A percentile compares a stretch with the other conserved stretches of the same genome.
Conservation (phyloP, 2,329 filamentous ascomycete genomes). For the Claviceps paspali region DNA sequence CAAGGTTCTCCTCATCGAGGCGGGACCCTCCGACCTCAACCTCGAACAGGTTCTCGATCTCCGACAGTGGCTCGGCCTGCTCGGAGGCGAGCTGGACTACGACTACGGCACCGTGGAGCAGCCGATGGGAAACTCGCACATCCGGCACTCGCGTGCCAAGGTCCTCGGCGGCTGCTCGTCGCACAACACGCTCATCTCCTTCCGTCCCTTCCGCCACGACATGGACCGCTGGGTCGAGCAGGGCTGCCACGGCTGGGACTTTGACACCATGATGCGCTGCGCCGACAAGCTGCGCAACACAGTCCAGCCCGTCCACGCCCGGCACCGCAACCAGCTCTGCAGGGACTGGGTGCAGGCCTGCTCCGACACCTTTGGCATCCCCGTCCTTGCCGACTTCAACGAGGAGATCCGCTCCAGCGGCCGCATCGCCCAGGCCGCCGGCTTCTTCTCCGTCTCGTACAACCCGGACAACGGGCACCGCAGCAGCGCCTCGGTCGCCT, state of each 20-base stretch:
- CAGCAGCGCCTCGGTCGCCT: conserved; percentile 77
- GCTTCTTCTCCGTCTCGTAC: conserved; percentile 84
- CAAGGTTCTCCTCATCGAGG: conserved; percentile 71
- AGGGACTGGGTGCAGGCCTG: conserved; percentile 79
- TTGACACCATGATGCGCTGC: conserved; percentile 67
- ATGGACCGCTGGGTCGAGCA: conserved; percentile 68
- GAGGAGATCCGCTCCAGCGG: conserved; percentile 62
- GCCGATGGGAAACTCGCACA: conserved; percentile 81
- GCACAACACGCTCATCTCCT: conserved; percentile 88
- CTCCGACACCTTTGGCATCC: conserved; percentile 64
- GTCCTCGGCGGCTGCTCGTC: conserved; percentile 85
- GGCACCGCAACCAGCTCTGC: conserved; percentile 81
- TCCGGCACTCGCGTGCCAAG: conserved; percentile 83
- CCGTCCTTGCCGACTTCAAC: conserved; percentile 76
- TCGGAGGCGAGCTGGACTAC: conserved; percentile 81
- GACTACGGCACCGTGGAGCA: conserved; percentile 84
- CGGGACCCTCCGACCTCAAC: conserved; percentile 76
- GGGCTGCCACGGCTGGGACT: conserved; percentile 75
- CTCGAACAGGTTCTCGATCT: conserved; percentile 76
- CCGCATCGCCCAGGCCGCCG: conserved; percentile 58
- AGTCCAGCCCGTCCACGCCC: conserved; percentile 73
- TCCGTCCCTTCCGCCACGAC: conserved; percentile 83
- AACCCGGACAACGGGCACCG: conserved; percentile 77
- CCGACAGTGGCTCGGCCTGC: conserved; percentile 71
- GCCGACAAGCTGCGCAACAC: conserved; percentile 77